These are phyloP conservation scores for Xylaria scruposa DNA, from an alignment of 495 filamentous ascomycete genomes.

Conservation along the genomic window DNA sequence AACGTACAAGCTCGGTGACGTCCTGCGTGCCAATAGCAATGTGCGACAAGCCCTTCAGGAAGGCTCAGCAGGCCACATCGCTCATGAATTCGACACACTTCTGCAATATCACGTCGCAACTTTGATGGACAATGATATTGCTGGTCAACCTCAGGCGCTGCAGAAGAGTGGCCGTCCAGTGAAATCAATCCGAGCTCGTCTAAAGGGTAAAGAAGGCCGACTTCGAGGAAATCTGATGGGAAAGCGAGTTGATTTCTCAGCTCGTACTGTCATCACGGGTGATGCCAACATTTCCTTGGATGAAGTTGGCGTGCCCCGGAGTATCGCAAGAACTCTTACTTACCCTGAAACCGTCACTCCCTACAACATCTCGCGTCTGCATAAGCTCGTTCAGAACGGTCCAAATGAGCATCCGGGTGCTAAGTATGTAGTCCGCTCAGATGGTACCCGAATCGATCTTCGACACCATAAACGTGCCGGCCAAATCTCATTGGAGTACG, in stretches of 20 bases:
- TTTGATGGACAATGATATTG: conserved; percentile 99
- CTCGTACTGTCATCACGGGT: conserved; percentile 98
- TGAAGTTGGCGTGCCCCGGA: conserved; percentile 92
- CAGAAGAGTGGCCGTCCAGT: conserved; percentile 96
- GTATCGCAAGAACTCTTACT: conserved; percentile 87
- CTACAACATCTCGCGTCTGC: conserved; percentile 94
- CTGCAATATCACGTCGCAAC: conserved; percentile 99
- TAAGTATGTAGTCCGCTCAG: conserved; percentile 90
- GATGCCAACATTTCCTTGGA: conserved; percentile 96
- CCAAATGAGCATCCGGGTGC: conserved; percentile 95
- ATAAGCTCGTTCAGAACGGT: conserved; percentile 86
- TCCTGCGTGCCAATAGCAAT: conserved; percentile 96
- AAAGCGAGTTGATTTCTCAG: conserved; percentile 99
- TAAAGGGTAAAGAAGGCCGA: conserved; percentile 98
- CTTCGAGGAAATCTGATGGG: conserved; percentile 98
- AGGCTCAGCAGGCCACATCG: conserved; percentile 87
- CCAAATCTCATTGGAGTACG: conserved; percentile 84
- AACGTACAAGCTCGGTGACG: conserved; percentile 98
- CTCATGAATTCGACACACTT: conserved; percentile 85
- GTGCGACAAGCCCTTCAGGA: conserved; percentile 86
- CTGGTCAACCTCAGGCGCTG: conserved; percentile 91
- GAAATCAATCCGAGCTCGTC: conserved; percentile 91
- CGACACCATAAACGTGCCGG: conserved; percentile 86
- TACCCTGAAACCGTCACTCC: conserved; percentile 98
- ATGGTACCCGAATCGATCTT: conserved; percentile 91